These are phyloP conservation scores for Barbarea vulgaris DNA, from an alignment of 345 rosid genomes.

Conservation along the genomic window DNA sequence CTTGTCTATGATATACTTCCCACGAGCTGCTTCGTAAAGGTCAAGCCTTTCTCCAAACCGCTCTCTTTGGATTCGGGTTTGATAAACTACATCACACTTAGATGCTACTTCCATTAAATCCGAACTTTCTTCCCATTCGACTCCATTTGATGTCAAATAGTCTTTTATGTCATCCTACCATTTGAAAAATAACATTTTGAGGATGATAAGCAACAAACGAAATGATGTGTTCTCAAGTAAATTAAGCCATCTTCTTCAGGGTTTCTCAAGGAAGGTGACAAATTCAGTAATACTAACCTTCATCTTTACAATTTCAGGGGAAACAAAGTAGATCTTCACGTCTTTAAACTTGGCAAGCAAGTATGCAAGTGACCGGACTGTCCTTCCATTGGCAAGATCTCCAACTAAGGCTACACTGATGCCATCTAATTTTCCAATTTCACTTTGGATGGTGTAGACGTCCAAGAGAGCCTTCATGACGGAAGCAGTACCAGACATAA, in stretches of 20 bases:
- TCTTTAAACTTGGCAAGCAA: slow-evolving; percentile 81
- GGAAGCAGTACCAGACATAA: neutral
- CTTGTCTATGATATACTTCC: slow-evolving; percentile 79
- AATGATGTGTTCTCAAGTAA: neutral
- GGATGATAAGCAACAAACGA: neutral
- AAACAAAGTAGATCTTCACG: slow-evolving; percentile 86
- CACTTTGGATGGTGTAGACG: slow-evolving; percentile 86
- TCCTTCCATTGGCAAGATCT: slow-evolving; percentile 97
- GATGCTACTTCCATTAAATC: slow-evolving; percentile 86
- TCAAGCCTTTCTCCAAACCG: slow-evolving; percentile 85
- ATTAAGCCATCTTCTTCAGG: neutral
- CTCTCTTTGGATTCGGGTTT: slow-evolving; percentile 91
- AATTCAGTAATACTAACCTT: slow-evolving; percentile 53
- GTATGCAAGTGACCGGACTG: slow-evolving; percentile 92
- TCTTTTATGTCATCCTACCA: slow-evolving; percentile 91
- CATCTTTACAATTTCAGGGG: slow-evolving; percentile 92
- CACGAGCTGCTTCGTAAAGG: slow-evolving; percentile 90
- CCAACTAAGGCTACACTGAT: slow-evolving; percentile 91
- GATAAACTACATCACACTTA: slow-evolving; percentile 83
- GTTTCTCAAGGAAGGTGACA: neutral
- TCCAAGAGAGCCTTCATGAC: slow-evolving; percentile 80
- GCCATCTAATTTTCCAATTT: slow-evolving; percentile 85
- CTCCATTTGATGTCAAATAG: slow-evolving; percentile 68
- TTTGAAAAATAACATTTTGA: neutral
- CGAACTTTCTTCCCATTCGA: slow-evolving; percentile 86